Base-by-base conservation (phyloP, 768 basidiomycete genomes). In the Tricholoma hemisulphureum region DNA sequence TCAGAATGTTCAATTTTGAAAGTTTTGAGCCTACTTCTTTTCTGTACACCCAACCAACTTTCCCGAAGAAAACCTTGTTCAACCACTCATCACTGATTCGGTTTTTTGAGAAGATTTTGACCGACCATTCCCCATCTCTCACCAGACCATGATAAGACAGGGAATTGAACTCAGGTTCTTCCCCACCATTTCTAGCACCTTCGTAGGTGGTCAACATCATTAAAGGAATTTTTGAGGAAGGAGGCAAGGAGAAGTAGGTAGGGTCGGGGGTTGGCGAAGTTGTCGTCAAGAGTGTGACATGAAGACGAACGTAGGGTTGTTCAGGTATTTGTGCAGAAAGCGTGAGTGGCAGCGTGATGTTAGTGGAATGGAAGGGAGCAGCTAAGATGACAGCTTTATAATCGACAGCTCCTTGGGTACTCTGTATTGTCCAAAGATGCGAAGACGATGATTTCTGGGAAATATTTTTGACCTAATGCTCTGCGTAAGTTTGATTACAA, bases 281-380 rank as follows among this genome's bases (percentile, higher is more conserved):
- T 2, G 96, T 98, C n/a, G 87, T 81, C 35, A 98, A 77, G 20
- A 94, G 80, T 9, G 96, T 97, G 51, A 96, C 94, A 67, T 95
- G 91, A 2, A 98, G 84, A 61, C 81, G 84, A 48, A 93, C 81
- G 68, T 96, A 97, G 20, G 87, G 85, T 61, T 91, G 88, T 34
- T 76, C 65, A 2, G 88, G 86, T 29, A 94, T 82, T 48, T 77
- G 77, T 3, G 77, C 70, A 4, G 80, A 67, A 28, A 88, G 69
- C 16, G 80, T 66, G 5, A 69, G 52, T 4, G 86, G 79, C 23
- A 90, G 69, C 5, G 67, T 65, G 60, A 92, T 88, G 13, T 72
- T 74, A 2, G 89, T 80, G 24, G 80, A 83, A 71, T 91, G 86
- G 77, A 86, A 90, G 2, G 96, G 96, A 1, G 93, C 87, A 2